Conservation (phyloP, 2,329 filamentous ascomycete species). For the Exophiala sp. region DNA sequence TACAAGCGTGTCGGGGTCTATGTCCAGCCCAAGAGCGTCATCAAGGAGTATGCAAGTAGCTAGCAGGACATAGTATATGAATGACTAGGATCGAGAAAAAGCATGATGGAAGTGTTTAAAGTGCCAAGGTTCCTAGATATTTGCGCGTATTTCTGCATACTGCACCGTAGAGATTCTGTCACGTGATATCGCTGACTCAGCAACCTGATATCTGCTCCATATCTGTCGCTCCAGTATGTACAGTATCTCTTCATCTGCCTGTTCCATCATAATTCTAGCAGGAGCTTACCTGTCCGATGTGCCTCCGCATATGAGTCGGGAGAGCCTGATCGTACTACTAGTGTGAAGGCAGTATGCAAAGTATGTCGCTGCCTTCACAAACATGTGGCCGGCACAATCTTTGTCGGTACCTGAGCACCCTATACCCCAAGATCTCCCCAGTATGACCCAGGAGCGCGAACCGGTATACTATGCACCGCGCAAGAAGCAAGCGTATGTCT, state of each 20-base stretch:
- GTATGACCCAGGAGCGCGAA: constrained; percentile 4
- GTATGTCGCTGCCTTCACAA: background rate
- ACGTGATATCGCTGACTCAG: too few species aligned
- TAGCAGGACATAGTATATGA: background rate
- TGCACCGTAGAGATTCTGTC: background rate
- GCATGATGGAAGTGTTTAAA: constrained; percentile 20
- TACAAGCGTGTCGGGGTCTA: constrained; percentile 17
- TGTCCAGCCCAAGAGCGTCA: constrained; percentile 18
- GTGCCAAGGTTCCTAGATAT: too few species aligned
- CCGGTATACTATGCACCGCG: constrained; percentile 16
- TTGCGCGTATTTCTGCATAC: background rate
- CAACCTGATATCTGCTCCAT: too few species aligned
- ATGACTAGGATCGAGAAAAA: too few species aligned
- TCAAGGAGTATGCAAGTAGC: constrained; percentile 6
- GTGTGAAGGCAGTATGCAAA: background rate
- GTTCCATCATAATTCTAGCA: too few species aligned
- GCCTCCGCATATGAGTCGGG: background rate
- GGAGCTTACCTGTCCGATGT: background rate
- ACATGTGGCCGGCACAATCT: constrained; percentile 5
- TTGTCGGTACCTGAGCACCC: background rate
- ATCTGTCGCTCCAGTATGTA: too few species aligned
- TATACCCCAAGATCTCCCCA: constrained; percentile 5
- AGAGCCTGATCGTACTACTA: too few species aligned
- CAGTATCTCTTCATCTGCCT: too few species aligned
- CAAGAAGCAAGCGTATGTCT: constrained; percentile 16